A percentile compares a stretch with the other conserved stretches of the same genome.
Evolutionary conservation across 2,329 filamentous ascomycete genomes (phyloP).

Genomic region (Aspergillus proliferans): DNA sequence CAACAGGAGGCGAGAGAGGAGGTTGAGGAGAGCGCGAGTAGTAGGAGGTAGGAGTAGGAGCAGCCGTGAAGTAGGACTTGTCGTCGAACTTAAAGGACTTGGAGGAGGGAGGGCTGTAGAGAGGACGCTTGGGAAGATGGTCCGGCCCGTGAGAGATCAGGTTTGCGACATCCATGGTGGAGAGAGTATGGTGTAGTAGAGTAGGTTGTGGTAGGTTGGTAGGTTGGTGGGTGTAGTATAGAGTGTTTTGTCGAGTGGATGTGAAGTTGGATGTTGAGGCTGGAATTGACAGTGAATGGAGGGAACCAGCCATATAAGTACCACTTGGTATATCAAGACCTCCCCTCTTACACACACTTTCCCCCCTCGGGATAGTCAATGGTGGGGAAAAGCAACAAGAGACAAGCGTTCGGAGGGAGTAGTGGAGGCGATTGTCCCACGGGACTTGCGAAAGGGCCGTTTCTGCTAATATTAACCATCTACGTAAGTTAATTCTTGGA

Average conservation of each 20-base stretch:
- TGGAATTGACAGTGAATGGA: neutral
- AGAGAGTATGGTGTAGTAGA: neutral
- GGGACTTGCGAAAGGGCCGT: neutral
- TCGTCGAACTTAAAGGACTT: slow-evolving; percentile 16
- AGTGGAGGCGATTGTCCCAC: neutral
- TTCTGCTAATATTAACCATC: neutral
- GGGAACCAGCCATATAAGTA: neutral
- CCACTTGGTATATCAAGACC: too few species aligned
- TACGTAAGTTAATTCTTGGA: neutral
- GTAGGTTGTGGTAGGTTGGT: neutral
- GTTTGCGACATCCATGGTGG: slow-evolving; percentile 31
- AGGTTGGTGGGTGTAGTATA: neutral
- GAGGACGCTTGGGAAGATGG: slow-evolving; percentile 10
- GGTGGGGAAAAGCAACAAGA: slow-evolving; percentile 1
- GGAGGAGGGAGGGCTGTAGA: slow-evolving; percentile 14
- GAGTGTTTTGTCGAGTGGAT: neutral
- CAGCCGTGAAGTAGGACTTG: slow-evolving; percentile 18
- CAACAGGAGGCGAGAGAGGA: slow-evolving; percentile 36
- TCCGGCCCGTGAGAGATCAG: slow-evolving; percentile 22
- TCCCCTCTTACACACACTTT: too few species aligned
- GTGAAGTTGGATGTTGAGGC: neutral
- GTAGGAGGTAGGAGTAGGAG: slow-evolving; percentile 11
- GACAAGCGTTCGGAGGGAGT: neutral
- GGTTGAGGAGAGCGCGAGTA: slow-evolving; percentile 25
- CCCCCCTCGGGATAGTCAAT: too few species aligned